Percentiles rank a stretch among this genome's conserved stretches.
These are phyloP conservation scores for Hypoxylon subgilvum DNA, from an alignment of 495 filamentous ascomycete species.

Conservation along the genomic window DNA sequence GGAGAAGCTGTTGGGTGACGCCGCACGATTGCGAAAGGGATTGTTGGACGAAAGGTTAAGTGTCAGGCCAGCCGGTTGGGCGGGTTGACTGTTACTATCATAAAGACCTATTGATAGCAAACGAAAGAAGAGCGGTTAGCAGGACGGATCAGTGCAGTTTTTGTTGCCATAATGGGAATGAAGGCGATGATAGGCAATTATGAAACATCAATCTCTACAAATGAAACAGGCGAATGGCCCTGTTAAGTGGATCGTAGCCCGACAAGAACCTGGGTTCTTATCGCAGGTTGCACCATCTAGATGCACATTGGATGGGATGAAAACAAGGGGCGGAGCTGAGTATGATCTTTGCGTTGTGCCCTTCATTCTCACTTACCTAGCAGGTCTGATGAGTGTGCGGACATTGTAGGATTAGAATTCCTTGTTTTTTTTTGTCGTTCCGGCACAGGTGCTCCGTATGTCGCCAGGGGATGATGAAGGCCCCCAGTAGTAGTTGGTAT, in stretches of 20 bases:
- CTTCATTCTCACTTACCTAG: constrained; percentile 29
- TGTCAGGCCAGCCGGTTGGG: constrained; percentile 56
- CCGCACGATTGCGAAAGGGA: constrained; percentile 91
- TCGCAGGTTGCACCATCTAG: constrained; percentile 9
- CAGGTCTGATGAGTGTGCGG: constrained; percentile 30
- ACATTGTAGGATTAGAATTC: constrained; percentile 28
- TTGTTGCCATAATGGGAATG: constrained; percentile 44
- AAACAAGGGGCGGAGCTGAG: constrained; percentile 29
- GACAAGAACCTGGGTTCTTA: constrained; percentile 24
- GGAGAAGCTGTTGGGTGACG: constrained; percentile 64
- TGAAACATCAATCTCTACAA: constrained; percentile 60
- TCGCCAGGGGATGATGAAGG: constrained; percentile 30
- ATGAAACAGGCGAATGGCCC: constrained; percentile 55
- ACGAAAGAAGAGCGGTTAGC: constrained; percentile 43
- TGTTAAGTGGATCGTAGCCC: constrained; percentile 45
- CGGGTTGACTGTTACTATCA: constrained; percentile 40
- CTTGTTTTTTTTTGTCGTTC: constrained; percentile 7
- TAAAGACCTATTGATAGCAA: constrained; percentile 39
- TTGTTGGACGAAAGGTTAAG: constrained; percentile 89
- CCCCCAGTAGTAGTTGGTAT: constrained; percentile 12
- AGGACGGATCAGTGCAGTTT: constrained; percentile 48
- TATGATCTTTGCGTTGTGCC: constrained; percentile 8
- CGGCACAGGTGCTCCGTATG: constrained; percentile 18
- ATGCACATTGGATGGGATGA: constrained; percentile 20
- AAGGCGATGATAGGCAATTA: constrained; percentile 51